Conservation (phyloP, 495 filamentous ascomycete species). For the Haplographium delicatum region DNA sequence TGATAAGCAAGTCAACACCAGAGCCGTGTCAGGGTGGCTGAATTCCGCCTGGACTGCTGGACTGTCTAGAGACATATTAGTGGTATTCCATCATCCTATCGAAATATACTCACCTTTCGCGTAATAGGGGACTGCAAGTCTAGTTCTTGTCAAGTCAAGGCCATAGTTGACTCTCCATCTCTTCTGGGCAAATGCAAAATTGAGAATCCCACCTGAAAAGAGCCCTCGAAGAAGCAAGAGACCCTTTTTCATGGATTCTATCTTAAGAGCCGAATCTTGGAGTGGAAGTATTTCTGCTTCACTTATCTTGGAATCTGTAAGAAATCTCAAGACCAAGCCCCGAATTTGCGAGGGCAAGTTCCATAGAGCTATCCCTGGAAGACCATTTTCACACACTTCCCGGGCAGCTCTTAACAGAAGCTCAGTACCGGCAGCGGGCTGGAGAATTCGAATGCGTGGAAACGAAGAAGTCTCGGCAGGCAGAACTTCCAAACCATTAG, state of each 20-base stretch:
- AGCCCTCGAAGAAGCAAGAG: conserved; percentile 58
- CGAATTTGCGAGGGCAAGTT: conserved; percentile 33
- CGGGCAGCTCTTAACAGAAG: conserved; percentile 4
- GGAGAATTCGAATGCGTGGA: conserved; percentile 14
- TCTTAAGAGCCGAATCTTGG: conserved; percentile 20
- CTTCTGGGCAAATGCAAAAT: conserved; percentile 51
- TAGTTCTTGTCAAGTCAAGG: conserved; percentile 42
- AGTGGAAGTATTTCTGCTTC: conserved; percentile 31
- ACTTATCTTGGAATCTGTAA: conserved; percentile 29
- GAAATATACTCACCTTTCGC: too few relatives aligned
- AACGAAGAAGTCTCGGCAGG: background rate
- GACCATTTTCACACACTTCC: conserved; percentile 34
- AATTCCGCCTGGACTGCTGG: conserved; percentile 63
- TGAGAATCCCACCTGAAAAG: conserved; percentile 50
- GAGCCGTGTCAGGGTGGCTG: conserved; percentile 66
- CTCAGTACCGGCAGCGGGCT: background rate
- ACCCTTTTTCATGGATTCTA: conserved; percentile 28
- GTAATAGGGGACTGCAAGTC: conserved; percentile 66
- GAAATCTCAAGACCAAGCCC: conserved; percentile 38
- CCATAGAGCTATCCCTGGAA: conserved; percentile 36
- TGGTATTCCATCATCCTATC: too few relatives aligned
- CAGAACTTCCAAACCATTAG: conserved; percentile 11
- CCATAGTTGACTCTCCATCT: conserved; percentile 68
- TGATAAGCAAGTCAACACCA: conserved; percentile 59
- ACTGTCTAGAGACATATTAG: too few relatives aligned